Evolutionary conservation across 2,329 filamentous ascomycete species (phyloP).

Genomic region (Monosporascus sp.): DNA sequence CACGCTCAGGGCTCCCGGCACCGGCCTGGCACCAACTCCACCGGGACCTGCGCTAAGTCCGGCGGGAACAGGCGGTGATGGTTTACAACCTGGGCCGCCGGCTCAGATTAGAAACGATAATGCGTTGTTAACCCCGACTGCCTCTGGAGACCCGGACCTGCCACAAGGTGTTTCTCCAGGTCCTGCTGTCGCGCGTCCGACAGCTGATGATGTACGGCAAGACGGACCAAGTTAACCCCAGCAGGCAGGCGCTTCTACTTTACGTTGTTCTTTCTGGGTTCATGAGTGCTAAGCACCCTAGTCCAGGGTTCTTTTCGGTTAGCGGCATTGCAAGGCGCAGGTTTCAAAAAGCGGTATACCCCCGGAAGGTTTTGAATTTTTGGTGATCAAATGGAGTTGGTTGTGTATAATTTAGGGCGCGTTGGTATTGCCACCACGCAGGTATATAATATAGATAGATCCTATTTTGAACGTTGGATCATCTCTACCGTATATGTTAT

Average conservation of each 20-base stretch:
- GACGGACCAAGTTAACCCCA: slow-evolving; percentile 7
- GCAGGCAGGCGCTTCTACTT: slow-evolving; percentile 4
- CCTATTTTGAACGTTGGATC: no score
- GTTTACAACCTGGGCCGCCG: slow-evolving; percentile 6
- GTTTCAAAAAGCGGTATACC: slow-evolving; percentile 7
- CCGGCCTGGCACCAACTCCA: slow-evolving; percentile 8
- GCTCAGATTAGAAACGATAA: slow-evolving; percentile 7
- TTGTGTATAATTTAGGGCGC: background rate
- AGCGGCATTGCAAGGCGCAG: slow-evolving; percentile 14
- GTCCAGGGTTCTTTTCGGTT: slow-evolving; percentile 9
- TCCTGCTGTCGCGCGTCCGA: slow-evolving; percentile 14
- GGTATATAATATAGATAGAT: no score
- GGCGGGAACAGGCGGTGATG: slow-evolving; percentile 11
- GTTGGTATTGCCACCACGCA: background rate
- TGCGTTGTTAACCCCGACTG: slow-evolving; percentile 5
- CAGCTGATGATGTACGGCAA: slow-evolving; percentile 18
- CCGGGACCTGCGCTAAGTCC: slow-evolving; percentile 10
- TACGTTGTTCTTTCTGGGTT: slow-evolving; percentile 3
- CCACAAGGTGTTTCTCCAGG: slow-evolving; percentile 7
- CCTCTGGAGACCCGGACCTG: slow-evolving; percentile 8
- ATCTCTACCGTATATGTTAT: no score
- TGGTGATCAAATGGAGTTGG: background rate
- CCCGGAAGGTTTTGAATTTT: background rate
- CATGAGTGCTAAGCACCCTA: background rate
- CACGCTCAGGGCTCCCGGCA: slow-evolving; percentile 8